A percentile compares a stretch with the other conserved stretches of the same genome.
Conservation (phyloP, 257 asterid species). For the Petrea volubilis region DNA sequence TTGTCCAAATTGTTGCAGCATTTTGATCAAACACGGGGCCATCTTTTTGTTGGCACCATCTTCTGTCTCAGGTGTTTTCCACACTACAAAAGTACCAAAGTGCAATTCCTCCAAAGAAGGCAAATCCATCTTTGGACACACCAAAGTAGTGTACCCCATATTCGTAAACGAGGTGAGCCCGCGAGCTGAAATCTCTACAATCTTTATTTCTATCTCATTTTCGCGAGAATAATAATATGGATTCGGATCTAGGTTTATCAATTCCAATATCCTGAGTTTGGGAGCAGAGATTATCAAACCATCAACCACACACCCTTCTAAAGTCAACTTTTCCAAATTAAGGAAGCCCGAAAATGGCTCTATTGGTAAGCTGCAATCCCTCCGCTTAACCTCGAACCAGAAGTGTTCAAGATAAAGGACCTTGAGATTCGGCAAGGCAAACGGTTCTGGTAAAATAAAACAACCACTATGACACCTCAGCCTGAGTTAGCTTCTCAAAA, state of each 20-base stretch:
- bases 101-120: slow-evolving; percentile 13
- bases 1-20: slow-evolving; percentile 25
- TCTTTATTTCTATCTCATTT: too few species aligned
- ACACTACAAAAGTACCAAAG: not conserved
- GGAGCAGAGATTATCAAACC: slow-evolving; percentile 19
- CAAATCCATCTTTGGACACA: not conserved
- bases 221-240: not conserved
- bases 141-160: slow-evolving; percentile 1
- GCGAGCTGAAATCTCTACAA: slow-evolving; percentile 15
- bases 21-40: slow-evolving; percentile 2
- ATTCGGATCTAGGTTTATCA: not conserved
- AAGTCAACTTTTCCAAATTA: slow-evolving; percentile 26
- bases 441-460: slow-evolving; percentile 10
- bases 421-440: slow-evolving; percentile 13
- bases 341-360: slow-evolving; percentile 35
- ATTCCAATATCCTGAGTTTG: slow-evolving; percentile 28
- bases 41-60: slow-evolving; percentile 4
- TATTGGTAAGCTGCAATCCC: not conserved
- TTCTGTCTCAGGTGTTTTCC: not conserved
- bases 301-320: slow-evolving; percentile 14
- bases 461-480: not conserved
- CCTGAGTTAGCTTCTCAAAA: slow-evolving; percentile 13
- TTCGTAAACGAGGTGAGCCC: slow-evolving; percentile 17
- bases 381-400: not conserved
- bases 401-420: slow-evolving; percentile 21